Base-by-base conservation (phyloP, 1,139 yeast genomes). In the Lipomyces yarrowii region DNA sequence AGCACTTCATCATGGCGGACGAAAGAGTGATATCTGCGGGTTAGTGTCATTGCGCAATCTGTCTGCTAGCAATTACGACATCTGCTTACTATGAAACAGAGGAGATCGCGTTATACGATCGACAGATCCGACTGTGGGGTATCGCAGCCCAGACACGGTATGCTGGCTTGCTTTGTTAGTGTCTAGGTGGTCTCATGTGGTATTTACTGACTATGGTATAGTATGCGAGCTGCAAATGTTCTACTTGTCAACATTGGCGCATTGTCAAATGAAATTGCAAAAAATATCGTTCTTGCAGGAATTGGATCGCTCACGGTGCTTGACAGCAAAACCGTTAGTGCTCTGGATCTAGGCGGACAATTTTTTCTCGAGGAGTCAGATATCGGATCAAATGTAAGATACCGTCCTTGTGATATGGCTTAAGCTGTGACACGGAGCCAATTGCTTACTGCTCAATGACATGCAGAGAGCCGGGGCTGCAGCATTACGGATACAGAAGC, bases 51-150 rank as follows among this genome's bases (percentile, higher is more conserved):
- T 13, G 15, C 26, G 13, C 15, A 7, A 35, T 23, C 5, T 26
- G 52, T n/a, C 33, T 53, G 37, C 7, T 18, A 8, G 15, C 30
- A 7, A 8, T 1, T 46, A 21, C 18, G 30, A 7, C 32, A 15
- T 30, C 30, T 26, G 46, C 59, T 18, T 15, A 46, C 52, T 52
- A 5, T 13, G 53, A 26, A 52, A 18, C 23, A 79, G 98, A 92
- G 74, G 98, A 93, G 77, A 87, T 93, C 65, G 97, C 96, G 1
- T 81, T 93, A 37, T 94, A 94, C 76, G 99, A 94, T 77, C 85
- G 99, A 68, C 99, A 94, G 77, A 93, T 94, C 72, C 80, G 99
- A 71, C 82, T 94, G 52, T 94, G 99, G 99, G 99, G 99, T 13
- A 83, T 94, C 79, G 96, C 90, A 37, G 96, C 98, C 18, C 99